Evolutionary conservation across 192 early-diverging fungal genomes (phyloP).

Genomic region (Backusella macrospora): DNA sequence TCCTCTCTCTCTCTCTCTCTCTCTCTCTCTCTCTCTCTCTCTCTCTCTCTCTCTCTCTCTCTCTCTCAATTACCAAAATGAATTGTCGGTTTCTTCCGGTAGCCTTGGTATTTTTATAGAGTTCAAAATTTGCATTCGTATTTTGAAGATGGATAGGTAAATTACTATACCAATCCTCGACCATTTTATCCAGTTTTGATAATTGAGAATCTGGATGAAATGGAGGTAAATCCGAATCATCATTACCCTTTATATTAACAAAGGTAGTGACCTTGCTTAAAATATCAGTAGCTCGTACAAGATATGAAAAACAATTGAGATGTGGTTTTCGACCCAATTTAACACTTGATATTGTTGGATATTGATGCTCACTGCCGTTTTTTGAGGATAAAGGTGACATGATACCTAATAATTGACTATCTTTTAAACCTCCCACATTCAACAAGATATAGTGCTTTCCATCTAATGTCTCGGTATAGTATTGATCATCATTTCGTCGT

Average conservation of each 20-base stretch:
- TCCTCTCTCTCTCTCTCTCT: not conserved
- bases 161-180: constrained; percentile 44
- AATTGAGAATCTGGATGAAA: constrained; percentile 52
- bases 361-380: not conserved
- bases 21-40: not conserved
- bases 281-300: constrained; percentile 45
- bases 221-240: constrained; percentile 32
- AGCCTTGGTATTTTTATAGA: constrained; percentile 22
- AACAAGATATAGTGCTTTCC: not conserved
- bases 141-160: constrained; percentile 40
- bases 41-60: not conserved
- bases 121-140: constrained; percentile 43
- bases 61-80: constrained; percentile 9
- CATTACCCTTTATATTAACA: constrained; percentile 47
- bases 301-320: constrained; percentile 33
- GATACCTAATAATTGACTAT: not conserved
- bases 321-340: not conserved
- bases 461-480: constrained; percentile 14
- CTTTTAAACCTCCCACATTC: not conserved
- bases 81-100: constrained; percentile 24
- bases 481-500: not conserved
- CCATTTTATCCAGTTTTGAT: constrained; percentile 37
- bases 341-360: not conserved
- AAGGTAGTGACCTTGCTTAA: constrained; percentile 49
- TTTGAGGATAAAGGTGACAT: not conserved